Percentiles rank a stretch among this genome's conserved stretches.
These are phyloP conservation scores for Wallacemonas sp. DNA, from an alignment of 208 protist species.

Conservation along the genomic window DNA sequence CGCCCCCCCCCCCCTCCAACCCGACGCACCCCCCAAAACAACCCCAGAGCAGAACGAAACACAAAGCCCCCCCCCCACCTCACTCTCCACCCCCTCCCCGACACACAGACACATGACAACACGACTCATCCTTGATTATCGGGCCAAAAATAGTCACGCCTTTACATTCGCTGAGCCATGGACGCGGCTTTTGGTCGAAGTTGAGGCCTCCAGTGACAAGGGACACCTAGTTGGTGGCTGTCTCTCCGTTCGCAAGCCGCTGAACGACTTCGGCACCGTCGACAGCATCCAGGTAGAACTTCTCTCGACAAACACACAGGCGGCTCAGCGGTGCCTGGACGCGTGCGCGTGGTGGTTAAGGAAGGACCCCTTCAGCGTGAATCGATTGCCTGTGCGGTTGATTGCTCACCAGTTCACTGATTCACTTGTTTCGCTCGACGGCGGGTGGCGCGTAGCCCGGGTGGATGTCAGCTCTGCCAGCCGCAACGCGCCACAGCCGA, in stretches of 20 bases:
- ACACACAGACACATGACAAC: not conserved
- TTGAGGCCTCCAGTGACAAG: not conserved
- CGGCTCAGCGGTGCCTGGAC: not conserved
- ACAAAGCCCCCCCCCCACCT: not conserved
- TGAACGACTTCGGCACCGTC: not conserved
- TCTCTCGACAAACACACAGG: not conserved
- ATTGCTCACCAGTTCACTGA: not conserved
- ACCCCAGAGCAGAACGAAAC: too few species aligned
- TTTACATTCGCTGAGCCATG: conserved; percentile 1
- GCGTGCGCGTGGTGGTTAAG: conserved; percentile 3
- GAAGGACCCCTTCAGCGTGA: not conserved
- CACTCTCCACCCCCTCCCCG: not conserved
- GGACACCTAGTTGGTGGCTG: not conserved
- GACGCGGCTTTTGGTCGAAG: conserved; percentile 1
- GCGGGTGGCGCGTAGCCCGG: not conserved
- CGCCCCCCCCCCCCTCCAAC: too few species aligned
- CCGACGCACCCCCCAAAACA: too few species aligned
- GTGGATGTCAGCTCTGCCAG: not conserved
- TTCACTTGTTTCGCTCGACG: not conserved
- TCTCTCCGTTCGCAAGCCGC: not conserved
- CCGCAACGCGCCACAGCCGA: not conserved
- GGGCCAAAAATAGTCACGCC: not conserved
- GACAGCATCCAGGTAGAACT: not conserved
- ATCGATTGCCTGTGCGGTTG: not conserved
- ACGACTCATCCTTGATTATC: not conserved